Evolutionary conservation across 2,329 filamentous ascomycete species (phyloP).

Genomic region (Claviceps arundinis): DNA sequence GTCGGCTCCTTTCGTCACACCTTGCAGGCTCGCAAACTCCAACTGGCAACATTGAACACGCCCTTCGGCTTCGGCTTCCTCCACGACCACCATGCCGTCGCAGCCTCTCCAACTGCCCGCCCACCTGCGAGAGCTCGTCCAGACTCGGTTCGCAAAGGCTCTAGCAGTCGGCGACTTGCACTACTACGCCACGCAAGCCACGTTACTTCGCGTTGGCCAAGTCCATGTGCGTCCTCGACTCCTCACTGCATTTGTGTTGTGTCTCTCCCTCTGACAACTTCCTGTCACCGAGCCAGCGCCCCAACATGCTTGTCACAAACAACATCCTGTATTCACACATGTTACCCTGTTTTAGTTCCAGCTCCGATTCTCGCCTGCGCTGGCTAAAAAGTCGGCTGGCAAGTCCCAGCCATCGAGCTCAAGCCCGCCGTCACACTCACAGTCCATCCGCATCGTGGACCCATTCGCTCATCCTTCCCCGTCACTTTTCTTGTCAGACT

Average conservation of each 20-base stretch:
- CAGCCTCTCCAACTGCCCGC: slow-evolving; percentile 16
- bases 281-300: no score
- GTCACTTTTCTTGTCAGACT: slow-evolving; percentile 36
- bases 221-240: slow-evolving; percentile 25
- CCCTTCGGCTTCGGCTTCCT: no score
- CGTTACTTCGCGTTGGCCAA: slow-evolving; percentile 29
- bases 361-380: slow-evolving; percentile 54
- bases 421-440: slow-evolving; percentile 15
- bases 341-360: slow-evolving; percentile 42
- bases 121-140: slow-evolving; percentile 39
- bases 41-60: no score
- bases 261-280: no score
- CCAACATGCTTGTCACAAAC: no score
- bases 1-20: no score
- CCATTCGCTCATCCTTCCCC: slow-evolving; percentile 50
- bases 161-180: slow-evolving; percentile 33
- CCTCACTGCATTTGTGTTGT: no score
- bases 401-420: slow-evolving; percentile 33
- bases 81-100: no score
- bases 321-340: neutral
- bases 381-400: slow-evolving; percentile 32
- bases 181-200: slow-evolving; percentile 41
- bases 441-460: slow-evolving; percentile 27
- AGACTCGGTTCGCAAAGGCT: slow-evolving; percentile 34
- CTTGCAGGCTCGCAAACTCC: no score